Evolutionary conservation across 106 monocot species (phyloP), one percentile per base, ranked within the genome.

Genomic region (Acanthochlamys bracteata): DNA sequence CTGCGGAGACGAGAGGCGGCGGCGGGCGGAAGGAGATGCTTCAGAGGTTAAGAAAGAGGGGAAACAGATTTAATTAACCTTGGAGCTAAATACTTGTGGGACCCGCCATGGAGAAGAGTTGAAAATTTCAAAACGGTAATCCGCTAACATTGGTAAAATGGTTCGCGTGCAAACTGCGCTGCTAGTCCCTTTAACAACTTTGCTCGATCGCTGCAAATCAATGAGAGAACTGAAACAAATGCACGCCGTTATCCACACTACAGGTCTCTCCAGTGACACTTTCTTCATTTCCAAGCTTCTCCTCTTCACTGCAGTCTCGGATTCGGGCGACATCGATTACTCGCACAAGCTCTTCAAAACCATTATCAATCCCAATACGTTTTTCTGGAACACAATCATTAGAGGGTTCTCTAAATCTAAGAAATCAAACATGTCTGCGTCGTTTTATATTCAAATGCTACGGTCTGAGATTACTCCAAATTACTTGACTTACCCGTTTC

Each of bases 401-500:
- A 72, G 83, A 1, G 84, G 75, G 49, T 79, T 68, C 78, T 89
- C 84, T 43, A 74, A 7, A 15, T 39, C 67, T 68, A 67, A 59
- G 46, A 79, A 70, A 41, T 81, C 89, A 23, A 82, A 71, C 68
- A 63, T 39, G 24, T 57, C 74, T 59, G 8, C 81, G 24, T 63
- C 68, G 11, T 60, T 85, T 47, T 85, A 68, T 57, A 12, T 24
- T 68, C 68, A 45, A 25, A 85, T 85, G 85, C 74, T 60, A 16
- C 80, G 72, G 4, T 15, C 67, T 47, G 68, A 19, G 9, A 40
- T 51, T 63, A n/a, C 22, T 0, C 80, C 83, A 10, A 77, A 85
- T 61, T 66, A 81, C 61, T 71, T 85, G n/a, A 81, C 80, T 45
- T 85, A 74, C 66, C 85, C 85, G 43, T 85, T 81, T 65, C 64